Percentiles rank a stretch among this genome's conserved stretches.
phyloP scores from a whole-genome alignment of 1,139 yeast species.

The Kodamaea sp. region DNA sequence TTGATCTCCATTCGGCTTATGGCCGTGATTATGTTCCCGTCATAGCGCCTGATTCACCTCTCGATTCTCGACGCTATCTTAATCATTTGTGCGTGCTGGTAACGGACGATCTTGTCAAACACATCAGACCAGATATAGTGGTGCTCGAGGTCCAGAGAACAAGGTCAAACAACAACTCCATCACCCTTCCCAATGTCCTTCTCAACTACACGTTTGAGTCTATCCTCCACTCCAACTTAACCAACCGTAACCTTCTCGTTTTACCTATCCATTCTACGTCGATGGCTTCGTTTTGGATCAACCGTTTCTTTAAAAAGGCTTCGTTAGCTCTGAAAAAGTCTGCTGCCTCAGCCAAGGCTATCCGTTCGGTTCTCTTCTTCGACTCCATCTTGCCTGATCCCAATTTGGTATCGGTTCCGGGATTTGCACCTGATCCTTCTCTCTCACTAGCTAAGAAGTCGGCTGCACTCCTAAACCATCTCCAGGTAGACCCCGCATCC shows the following conservation, averaged over 20 bases:
- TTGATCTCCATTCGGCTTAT: slow-evolving; percentile 24
- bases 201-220: slow-evolving; percentile 39
- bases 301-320: slow-evolving; percentile 30
- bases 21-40: slow-evolving; percentile 17
- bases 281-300: slow-evolving; percentile 42
- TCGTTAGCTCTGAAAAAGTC: slow-evolving; percentile 10
- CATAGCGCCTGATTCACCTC: slow-evolving; percentile 16
- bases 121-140: slow-evolving; percentile 21
- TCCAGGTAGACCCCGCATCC: slow-evolving; percentile 12
- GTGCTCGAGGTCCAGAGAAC: slow-evolving; percentile 45
- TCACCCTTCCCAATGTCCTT: slow-evolving; percentile 43
- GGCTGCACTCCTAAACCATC: slow-evolving; percentile 8
- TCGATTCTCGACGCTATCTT: slow-evolving; percentile 29
- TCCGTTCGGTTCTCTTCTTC: slow-evolving; percentile 23
- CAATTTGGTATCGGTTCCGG: slow-evolving; percentile 4
- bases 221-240: slow-evolving; percentile 27
- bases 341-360: slow-evolving; percentile 17
- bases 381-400: slow-evolving; percentile 4
- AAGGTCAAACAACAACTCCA: slow-evolving; percentile 30
- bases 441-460: slow-evolving; percentile 6
- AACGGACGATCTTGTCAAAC: slow-evolving; percentile 18
- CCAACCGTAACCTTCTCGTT: slow-evolving; percentile 14
- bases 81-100: slow-evolving; percentile 24
- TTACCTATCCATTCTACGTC: slow-evolving; percentile 38
- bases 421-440: slow-evolving; percentile 1